Base-by-base conservation (phyloP, 495 filamentous ascomycete genomes). In the Darksidea phi region DNA sequence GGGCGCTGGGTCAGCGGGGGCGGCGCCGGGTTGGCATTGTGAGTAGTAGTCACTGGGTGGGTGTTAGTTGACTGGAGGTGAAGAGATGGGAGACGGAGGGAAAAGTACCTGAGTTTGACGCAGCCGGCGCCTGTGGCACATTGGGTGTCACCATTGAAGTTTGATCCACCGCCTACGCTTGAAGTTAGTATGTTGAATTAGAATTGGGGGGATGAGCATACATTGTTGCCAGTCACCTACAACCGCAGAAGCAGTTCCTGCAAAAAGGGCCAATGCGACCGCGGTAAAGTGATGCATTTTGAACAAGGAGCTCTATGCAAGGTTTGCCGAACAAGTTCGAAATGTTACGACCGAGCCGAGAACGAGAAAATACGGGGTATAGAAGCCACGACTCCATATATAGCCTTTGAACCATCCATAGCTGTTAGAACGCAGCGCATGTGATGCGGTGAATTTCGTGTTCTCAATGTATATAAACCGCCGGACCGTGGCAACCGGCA, bases 21-120 rank as follows among this genome's bases (percentile, higher is more conserved):
- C 54, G 2, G 63, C 49, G 46, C 56, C 64, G 15, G 67, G 64
- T 48, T 63, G 66, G 60, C 73, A 77, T 68, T 75, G 74, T 11
- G 60, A 74, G 59, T 76, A 76, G 42, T 65, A 66, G 20, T 66
- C 63, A 43, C 63, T 66, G 23, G n/a, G 32, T 37, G 6, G 13
- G 17, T 15, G 47, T 54, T 17, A 26, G 34, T 18, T 21, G 20
- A 12, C 2, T 50, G n/a, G 1, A 32, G 48, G 24, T 8, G 24
- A 28, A 51, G 23, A 42, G 24, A 28, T n/a, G 8, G 15, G 5
- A 7, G 15, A 13, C 24, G 17, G 46, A 47, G 38, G 38, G 34
- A 21, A 15, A 61, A 56, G n/a, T 53, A 69, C 67, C 57, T 63
- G 48, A 66, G 38, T n/a, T 28, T 38, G 12, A 69, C 67, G 49